These are phyloP conservation scores for Apophysomyces ossiformis DNA, from an alignment of 371 early-diverging fungal species.

Conservation along the genomic window DNA sequence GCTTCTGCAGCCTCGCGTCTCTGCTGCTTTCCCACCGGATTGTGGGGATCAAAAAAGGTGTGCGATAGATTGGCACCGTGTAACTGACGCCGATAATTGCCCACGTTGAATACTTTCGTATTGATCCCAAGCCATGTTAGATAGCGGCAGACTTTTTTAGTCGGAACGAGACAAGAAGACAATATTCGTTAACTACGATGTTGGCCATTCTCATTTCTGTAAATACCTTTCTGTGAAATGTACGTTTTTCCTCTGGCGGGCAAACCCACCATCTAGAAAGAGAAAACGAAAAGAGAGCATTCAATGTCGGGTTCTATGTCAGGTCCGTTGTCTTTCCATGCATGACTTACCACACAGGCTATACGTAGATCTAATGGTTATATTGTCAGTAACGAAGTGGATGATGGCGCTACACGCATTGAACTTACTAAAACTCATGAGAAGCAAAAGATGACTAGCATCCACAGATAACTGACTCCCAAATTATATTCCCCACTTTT, in stretches of 20 bases:
- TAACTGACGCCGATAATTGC: conserved; percentile 91
- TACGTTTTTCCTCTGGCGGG: conserved; percentile 93
- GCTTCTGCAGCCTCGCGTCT: conserved; percentile 83
- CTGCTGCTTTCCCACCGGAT: conserved; percentile 73
- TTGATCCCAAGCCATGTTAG: conserved; percentile 92
- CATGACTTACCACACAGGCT: conserved; percentile 65
- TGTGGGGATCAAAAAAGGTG: conserved; percentile 92
- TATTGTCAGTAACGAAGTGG: neutral
- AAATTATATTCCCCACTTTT: conserved; percentile 10
- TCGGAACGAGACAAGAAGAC: too few relatives aligned
- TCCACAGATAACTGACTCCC: neutral
- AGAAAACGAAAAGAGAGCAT: neutral
- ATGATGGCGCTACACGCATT: neutral
- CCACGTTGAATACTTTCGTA: conserved; percentile 94
- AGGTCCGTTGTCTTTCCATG: neutral
- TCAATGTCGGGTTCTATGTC: neutral
- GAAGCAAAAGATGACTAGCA: neutral
- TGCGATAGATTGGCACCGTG: conserved; percentile 86
- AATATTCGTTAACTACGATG: neutral
- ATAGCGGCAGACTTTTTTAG: conserved; percentile 25
- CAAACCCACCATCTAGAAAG: conserved; percentile 77
- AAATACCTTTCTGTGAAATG: conserved; percentile 89
- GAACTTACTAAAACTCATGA: conserved; percentile 24
- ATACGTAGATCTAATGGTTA: conserved; percentile 55
- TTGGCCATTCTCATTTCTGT: neutral